phyloP scores from a whole-genome alignment of 148 eudicot genomes.

The Camellia lanceoleosa region DNA sequence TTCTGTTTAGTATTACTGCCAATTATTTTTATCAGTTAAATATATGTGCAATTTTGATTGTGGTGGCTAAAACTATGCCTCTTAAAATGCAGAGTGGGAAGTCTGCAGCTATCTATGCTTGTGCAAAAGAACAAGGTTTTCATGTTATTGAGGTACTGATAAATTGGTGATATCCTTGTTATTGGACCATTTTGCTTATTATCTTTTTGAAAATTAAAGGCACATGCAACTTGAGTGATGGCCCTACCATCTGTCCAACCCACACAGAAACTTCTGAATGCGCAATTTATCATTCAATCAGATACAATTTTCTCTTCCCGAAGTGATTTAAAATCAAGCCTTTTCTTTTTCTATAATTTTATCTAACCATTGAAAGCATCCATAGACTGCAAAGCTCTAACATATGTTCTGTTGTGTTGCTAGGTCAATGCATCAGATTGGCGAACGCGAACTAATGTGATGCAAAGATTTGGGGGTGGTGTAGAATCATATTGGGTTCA shows the following conservation, averaged over 20 bases:
- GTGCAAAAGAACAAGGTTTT: conserved; percentile 97
- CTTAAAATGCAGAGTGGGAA: conserved; percentile 78
- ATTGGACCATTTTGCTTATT: conserved; percentile 10
- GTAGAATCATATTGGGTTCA: conserved; percentile 77
- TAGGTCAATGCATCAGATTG: conserved; percentile 97
- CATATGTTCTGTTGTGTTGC: conserved; percentile 14
- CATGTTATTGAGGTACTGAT: conserved; percentile 75
- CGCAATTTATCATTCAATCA: not conserved
- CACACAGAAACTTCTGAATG: not conserved
- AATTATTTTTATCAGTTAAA: not conserved
- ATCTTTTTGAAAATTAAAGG: conserved; percentile 5
- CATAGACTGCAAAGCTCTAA: conserved; percentile 5
- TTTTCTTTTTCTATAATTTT: not conserved
- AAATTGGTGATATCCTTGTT: conserved; percentile 4
- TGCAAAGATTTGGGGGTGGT: conserved; percentile 85
- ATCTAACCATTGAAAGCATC: not conserved
- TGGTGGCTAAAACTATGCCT: conserved; percentile 14
- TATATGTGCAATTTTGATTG: not conserved
- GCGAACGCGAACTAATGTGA: conserved; percentile 83
- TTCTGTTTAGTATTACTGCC: not conserved
- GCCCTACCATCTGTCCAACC: not conserved
- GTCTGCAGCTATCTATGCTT: conserved; percentile 95
- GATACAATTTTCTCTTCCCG: not conserved
- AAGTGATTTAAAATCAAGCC: not conserved
- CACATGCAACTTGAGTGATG: not conserved